Conservation (phyloP, 495 filamentous ascomycete genomes). For the Talaromyces borbonicus region DNA sequence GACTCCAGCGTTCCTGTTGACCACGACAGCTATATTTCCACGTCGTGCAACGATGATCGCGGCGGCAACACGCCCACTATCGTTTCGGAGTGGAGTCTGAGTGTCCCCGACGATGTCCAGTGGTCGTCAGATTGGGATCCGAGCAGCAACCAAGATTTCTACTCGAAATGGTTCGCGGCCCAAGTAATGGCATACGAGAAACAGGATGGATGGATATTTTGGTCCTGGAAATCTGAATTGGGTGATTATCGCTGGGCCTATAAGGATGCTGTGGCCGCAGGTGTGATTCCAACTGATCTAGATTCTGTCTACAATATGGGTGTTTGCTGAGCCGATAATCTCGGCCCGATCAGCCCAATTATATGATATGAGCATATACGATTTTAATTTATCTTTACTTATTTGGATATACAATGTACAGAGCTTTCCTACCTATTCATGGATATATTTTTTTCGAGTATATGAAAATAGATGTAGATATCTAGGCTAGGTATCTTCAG, state of each 20-base stretch:
- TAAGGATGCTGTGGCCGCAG: constrained; percentile 33
- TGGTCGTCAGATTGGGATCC: constrained; percentile 33
- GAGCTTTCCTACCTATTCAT: too few species aligned
- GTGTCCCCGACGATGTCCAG: constrained; percentile 35
- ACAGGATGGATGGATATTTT: constrained; percentile 52
- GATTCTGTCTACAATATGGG: constrained; percentile 13
- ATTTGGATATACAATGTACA: too few species aligned
- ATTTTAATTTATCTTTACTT: too few species aligned
- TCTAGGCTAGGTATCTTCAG: too few species aligned
- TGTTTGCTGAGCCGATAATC: constrained; percentile 1
- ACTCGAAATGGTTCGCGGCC: constrained; percentile 49
- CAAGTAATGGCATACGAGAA: constrained; percentile 49
- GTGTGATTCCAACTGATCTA: constrained; percentile 37
- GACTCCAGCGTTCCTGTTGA: constrained; percentile 28
- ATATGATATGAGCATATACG: too few species aligned
- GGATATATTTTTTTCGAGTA: too few species aligned
- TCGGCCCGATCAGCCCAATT: neutral
- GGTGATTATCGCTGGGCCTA: constrained; percentile 54
- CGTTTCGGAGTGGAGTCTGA: constrained; percentile 50
- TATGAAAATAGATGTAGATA: too few species aligned
- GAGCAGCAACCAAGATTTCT: constrained; percentile 39
- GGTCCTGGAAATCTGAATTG: constrained; percentile 50
- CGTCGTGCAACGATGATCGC: constrained; percentile 41
- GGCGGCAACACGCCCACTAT: constrained; percentile 37
- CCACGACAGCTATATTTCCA: constrained; percentile 35